Conservation (phyloP, 2,329 filamentous ascomycete species). For the Mycosphaerelloides madeirae region DNA sequence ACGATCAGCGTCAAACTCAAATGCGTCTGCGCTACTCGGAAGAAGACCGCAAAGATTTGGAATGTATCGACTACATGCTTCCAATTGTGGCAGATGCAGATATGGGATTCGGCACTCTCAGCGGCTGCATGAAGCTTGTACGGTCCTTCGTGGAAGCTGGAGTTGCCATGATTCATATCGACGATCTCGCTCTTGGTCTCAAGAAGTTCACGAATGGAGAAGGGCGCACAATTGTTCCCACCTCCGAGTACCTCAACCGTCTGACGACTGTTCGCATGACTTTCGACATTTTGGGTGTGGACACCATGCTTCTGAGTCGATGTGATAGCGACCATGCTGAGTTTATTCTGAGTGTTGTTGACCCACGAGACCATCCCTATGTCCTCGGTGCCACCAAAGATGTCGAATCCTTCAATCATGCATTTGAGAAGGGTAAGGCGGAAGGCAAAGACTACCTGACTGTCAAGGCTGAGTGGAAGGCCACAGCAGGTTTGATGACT, state of each 20-base stretch:
- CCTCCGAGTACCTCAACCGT: constrained; percentile 9
- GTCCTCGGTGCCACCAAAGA: constrained; percentile 9
- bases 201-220: constrained; percentile 11
- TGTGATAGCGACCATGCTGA: constrained; percentile 16
- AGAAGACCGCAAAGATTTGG: constrained; percentile 5
- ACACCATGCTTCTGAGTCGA: constrained; percentile 9
- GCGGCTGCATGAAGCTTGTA: constrained; percentile 11
- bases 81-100: constrained; percentile 10
- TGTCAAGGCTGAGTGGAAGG: constrained; percentile 9
- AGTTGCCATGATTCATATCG: constrained; percentile 13
- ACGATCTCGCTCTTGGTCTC: constrained; percentile 11
- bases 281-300: constrained; percentile 8
- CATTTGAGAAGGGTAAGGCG: constrained; percentile 4
- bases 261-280: constrained; percentile 9
- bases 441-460: constrained; percentile 8
- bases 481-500: constrained; percentile 6
- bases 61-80: constrained; percentile 11
- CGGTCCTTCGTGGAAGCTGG: constrained; percentile 9
- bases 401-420: constrained; percentile 7
- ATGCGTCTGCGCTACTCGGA: constrained; percentile 8
- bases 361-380: constrained; percentile 10
- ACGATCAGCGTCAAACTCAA: constrained; percentile 10
- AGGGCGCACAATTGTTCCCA: constrained; percentile 8
- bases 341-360: constrained; percentile 9
- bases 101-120: constrained; percentile 10